Evolutionary conservation across 2,329 filamentous ascomycete species (phyloP), one percentile per base, ranked within the genome.

Genomic region (Pyrenophora teres): DNA sequence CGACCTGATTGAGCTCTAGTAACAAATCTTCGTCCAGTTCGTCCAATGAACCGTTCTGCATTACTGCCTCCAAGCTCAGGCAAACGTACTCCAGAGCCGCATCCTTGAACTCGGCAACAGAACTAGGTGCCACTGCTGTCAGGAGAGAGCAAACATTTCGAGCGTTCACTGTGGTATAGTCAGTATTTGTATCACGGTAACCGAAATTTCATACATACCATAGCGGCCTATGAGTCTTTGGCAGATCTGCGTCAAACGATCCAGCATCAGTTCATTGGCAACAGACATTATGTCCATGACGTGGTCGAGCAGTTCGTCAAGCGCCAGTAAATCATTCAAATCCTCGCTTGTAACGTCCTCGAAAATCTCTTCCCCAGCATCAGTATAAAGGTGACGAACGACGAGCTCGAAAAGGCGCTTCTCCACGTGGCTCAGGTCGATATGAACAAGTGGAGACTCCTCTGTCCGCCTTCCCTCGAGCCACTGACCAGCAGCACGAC

Each of bases 241-340:
- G 71, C 94, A 97, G 23, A 95, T 86, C 70, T 96, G 90, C 4
- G 90, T 91, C 4, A 99, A 77, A 6, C 92, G 83, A 69, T 97
- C 92, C 40, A 99, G 82, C 92, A 99, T 97, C 50, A 99, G 78
- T 73, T 99, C 93, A 68, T 99, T 94, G 10, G 92, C 91, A 45
- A 90, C 87, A 49, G 86, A 86, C 82, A 97, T 87, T 38, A 97
- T 89, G 63, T 96, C 92, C 76, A 97, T 83, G 7, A 97, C 82
- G n/a, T 94, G 78, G 63, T 97, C 92, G 4, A 92, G 85, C 57
- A 96, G 92, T 39, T 92, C 88, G 60, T 97, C 92, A 5, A 96
- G 60, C 19, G 72, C 72, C 12, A 74, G 60, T 9, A 72, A 56
- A 35, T 75, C 72, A 15, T 74, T 74, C 6, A 74, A 75, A 54